Base-by-base conservation (phyloP, 345 rosid genomes). In the Microcos paniculata region DNA sequence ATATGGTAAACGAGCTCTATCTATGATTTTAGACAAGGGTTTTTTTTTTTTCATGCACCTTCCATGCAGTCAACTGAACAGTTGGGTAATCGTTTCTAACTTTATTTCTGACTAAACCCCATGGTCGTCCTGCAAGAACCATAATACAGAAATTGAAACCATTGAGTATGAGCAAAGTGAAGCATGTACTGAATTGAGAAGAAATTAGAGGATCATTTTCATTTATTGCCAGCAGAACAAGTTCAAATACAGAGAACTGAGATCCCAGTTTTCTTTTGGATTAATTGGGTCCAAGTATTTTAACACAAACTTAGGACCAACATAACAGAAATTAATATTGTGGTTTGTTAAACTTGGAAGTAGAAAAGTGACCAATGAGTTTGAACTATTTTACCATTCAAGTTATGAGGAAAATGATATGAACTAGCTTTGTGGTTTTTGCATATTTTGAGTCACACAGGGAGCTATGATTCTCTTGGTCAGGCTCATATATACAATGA, bases 1-100 rank as follows among this genome's bases (percentile, higher is more conserved):
- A 35, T 16, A 23, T 13, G 28, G 21, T 7, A 38, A 56, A 23
- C 30, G 16, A 31, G 55, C 19, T 2, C 18, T 51, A n/a, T n/a
- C n/a, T n/a, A 15, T 71, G 52, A 45, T 18, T 26, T 15, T 8
- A n/a, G 7, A 35, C n/a, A 16, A 23, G 26, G 58, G 24, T 4
- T 18, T 1, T 1, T 18, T 8, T 7, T 38, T 12, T 51, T 71
- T 42, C 4, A 3, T 35, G 40, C 55, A 94, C 99, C 97, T 85
- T 91, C 99, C 99, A 94, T 15, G 98, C 94, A 35, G 98, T 88
- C 73, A 91, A 79, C 65, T 94, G 99, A 65, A 94, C 57, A 3
- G 87, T 77, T 53, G 93, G 89, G 78, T 80, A 91, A 83, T 91
- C 98, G 30, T 82, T 87, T 42, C 83, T 84, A 78, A 94, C 73